Evolutionary conservation across 1,284 basidiomycete genomes (phyloP).

Genomic region (Ceratobasidium sp.): DNA sequence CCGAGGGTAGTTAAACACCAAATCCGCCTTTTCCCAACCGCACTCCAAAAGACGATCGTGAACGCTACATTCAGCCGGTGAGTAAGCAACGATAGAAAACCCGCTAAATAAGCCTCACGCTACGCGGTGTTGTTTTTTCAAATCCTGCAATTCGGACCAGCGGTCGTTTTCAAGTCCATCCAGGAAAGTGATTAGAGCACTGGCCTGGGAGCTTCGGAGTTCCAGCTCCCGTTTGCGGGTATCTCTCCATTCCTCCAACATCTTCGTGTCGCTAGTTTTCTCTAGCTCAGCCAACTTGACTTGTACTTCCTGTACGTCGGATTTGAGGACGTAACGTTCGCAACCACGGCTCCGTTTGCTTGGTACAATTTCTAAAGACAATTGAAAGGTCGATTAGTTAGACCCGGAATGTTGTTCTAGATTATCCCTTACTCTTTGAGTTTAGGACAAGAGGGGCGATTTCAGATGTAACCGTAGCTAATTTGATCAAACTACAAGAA

Average conservation of each 20-base stretch:
- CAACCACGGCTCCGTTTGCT: constrained; percentile 20
- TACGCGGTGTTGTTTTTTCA: background rate
- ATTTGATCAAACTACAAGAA: background rate
- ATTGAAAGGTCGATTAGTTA: background rate
- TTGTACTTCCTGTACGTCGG: background rate
- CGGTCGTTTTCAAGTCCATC: constrained; percentile 5
- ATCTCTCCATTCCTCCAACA: background rate
- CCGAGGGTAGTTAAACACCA: background rate
- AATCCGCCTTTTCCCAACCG: constrained; percentile 44
- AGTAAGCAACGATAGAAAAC: background rate
- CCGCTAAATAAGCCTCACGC: constrained; percentile 11
- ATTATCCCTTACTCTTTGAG: constrained; percentile 6
- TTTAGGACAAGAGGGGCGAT: background rate
- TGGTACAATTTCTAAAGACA: constrained; percentile 21
- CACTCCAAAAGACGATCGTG: constrained; percentile 28
- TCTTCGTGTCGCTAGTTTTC: background rate
- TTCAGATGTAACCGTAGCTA: background rate
- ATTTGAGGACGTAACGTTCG: background rate
- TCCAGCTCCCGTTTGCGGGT: background rate
- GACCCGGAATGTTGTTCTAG: background rate
- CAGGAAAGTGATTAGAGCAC: background rate
- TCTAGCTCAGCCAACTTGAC: background rate
- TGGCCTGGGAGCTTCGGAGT: background rate
- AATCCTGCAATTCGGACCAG: background rate
- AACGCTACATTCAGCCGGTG: constrained; percentile 2